Evolutionary conservation across 2,329 filamentous ascomycete species (phyloP).

Genomic region (Fusarium sterilihyphosum): DNA sequence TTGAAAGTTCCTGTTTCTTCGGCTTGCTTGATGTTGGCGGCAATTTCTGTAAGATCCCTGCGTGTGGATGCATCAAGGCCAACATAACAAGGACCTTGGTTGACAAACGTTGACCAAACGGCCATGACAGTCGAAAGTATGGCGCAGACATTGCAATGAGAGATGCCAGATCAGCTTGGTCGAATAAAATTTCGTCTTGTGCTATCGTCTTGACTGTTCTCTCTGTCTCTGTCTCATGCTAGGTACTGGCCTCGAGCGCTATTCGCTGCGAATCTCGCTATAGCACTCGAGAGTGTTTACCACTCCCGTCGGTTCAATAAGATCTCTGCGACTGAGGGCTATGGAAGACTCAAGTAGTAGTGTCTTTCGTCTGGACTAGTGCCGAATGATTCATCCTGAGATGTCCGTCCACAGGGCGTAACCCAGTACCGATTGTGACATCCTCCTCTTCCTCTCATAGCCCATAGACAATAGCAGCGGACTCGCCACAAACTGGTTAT

Average conservation of each 20-base stretch:
- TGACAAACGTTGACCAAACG: constrained; percentile 38
- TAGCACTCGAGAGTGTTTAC: constrained; percentile 56
- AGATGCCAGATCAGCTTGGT: constrained; percentile 57
- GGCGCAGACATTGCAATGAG: constrained; percentile 54
- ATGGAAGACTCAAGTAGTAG: constrained; percentile 52
- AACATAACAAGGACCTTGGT: constrained; percentile 15
- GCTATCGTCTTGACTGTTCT: constrained; percentile 74
- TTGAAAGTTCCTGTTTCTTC: constrained; percentile 5
- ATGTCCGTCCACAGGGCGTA: constrained; percentile 45
- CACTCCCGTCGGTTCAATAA: constrained; percentile 53
- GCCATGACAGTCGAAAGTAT: constrained; percentile 42
- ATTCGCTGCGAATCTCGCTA: constrained; percentile 67
- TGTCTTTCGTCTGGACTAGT: constrained; percentile 48
- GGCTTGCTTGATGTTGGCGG: constrained; percentile 11
- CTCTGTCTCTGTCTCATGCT: constrained; percentile 60
- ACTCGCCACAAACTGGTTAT: constrained; percentile 37
- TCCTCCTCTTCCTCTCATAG: constrained; percentile 42
- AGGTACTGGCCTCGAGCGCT: constrained; percentile 73
- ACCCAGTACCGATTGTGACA: constrained; percentile 39
- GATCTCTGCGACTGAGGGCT: constrained; percentile 59
- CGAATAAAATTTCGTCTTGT: constrained; percentile 64
- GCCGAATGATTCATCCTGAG: constrained; percentile 44
- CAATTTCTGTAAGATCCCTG: constrained; percentile 20
- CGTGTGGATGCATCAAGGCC: constrained; percentile 18
- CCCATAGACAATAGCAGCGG: constrained; percentile 27